Conservation (phyloP, 1,139 yeast genomes). For the Yamadazyma trypodendri region DNA sequence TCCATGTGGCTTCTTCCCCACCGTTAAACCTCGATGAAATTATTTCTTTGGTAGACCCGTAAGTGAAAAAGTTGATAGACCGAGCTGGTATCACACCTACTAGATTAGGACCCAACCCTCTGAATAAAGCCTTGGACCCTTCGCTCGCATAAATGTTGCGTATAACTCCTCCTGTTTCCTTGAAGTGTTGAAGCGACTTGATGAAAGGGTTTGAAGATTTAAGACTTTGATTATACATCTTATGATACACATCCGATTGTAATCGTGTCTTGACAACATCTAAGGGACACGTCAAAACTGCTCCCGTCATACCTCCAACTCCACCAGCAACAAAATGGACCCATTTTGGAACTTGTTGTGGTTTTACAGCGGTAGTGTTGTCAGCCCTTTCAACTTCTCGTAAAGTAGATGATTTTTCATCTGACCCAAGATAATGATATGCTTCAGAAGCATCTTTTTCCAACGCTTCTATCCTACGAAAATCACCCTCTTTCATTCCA, state of each 20-base stretch:
- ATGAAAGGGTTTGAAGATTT: slow-evolving; percentile 40
- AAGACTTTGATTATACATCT: slow-evolving; percentile 39
- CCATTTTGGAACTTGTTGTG: slow-evolving; percentile 67
- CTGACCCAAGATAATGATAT: slow-evolving; percentile 63
- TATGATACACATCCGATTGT: slow-evolving; percentile 76
- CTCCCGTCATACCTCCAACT: slow-evolving; percentile 97
- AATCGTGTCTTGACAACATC: slow-evolving; percentile 95
- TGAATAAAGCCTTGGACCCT: slow-evolving; percentile 83
- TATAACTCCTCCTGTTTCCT: slow-evolving; percentile 77
- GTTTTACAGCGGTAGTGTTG: slow-evolving; percentile 5
- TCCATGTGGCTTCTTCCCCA: slow-evolving; percentile 79
- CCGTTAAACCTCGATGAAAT: slow-evolving; percentile 63
- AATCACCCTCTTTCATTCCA: slow-evolving; percentile 4
- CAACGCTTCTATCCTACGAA: slow-evolving; percentile 24
- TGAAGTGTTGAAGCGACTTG: slow-evolving; percentile 66
- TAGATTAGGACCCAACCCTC: slow-evolving; percentile 93
- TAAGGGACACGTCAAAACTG: slow-evolving; percentile 87
- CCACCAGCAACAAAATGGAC: slow-evolving; percentile 99
- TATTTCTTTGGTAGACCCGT: slow-evolving; percentile 84
- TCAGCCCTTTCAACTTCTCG: slow-evolving; percentile 31
- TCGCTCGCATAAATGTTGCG: slow-evolving; percentile 67
- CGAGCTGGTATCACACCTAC: slow-evolving; percentile 99
- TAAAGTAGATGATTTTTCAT: slow-evolving; percentile 58
- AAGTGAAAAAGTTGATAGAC: slow-evolving; percentile 93
- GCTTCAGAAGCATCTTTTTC: slow-evolving; percentile 60